Percentiles rank a stretch among this genome's conserved stretches.
These are phyloP conservation scores for Acanthochlamys bracteata DNA, from an alignment of 106 monocot species.

Conservation along the genomic window DNA sequence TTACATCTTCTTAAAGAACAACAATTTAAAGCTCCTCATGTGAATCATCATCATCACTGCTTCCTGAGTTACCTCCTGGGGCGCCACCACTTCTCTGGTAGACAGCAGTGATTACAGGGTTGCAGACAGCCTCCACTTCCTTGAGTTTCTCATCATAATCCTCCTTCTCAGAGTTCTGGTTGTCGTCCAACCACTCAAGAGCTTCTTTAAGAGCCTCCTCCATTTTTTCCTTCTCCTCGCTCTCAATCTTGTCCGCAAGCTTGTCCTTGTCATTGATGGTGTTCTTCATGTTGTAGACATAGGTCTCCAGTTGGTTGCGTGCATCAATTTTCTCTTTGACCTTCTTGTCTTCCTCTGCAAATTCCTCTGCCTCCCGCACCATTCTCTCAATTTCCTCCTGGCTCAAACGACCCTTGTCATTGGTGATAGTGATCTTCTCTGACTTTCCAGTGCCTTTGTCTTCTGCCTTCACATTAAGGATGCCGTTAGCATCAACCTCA, in stretches of 20 bases:
- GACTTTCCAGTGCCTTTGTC: slow-evolving; percentile 42
- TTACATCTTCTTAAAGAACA: too few relatives aligned
- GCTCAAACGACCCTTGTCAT: slow-evolving; percentile 47
- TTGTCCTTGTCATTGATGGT: slow-evolving; percentile 40
- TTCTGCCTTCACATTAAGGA: slow-evolving; percentile 42
- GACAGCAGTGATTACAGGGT: slow-evolving; percentile 35
- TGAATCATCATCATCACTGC: slow-evolving; percentile 26
- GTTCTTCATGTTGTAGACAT: slow-evolving; percentile 59
- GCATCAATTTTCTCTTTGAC: slow-evolving; percentile 45
- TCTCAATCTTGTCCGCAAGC: slow-evolving; percentile 39
- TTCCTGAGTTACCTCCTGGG: slow-evolving; percentile 14
- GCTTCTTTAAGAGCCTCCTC: slow-evolving; percentile 38
- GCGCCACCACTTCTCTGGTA: slow-evolving; percentile 49
- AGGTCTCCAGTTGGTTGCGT: slow-evolving; percentile 39
- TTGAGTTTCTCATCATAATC: slow-evolving; percentile 51
- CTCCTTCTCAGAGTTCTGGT: slow-evolving; percentile 43
- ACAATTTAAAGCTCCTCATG: slow-evolving; percentile 37
- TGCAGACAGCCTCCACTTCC: slow-evolving; percentile 50
- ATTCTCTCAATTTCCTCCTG: slow-evolving; percentile 51
- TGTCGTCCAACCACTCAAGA: slow-evolving; percentile 45
- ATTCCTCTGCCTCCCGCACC: slow-evolving; percentile 47
- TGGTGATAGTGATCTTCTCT: slow-evolving; percentile 52
- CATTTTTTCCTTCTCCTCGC: slow-evolving; percentile 49
- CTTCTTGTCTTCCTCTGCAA: slow-evolving; percentile 51
- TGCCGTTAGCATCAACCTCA: slow-evolving; percentile 49